phyloP scores from a whole-genome alignment of 2,329 filamentous ascomycete genomes.

The Colletotrichum eleusines region DNA sequence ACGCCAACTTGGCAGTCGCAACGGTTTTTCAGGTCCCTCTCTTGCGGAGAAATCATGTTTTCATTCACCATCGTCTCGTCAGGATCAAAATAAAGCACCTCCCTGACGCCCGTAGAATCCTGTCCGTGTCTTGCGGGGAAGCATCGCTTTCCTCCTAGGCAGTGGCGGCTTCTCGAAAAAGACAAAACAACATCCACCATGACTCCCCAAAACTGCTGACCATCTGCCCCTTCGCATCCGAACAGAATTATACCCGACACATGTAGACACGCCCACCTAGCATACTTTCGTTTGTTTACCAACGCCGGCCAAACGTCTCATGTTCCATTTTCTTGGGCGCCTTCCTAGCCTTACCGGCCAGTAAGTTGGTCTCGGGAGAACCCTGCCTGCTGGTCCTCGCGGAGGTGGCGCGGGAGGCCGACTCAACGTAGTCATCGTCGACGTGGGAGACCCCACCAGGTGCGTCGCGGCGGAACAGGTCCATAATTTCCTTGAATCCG shows the following conservation, averaged over 20 bases:
- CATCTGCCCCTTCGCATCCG: not conserved
- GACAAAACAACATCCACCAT: not conserved
- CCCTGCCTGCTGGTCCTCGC: constrained; percentile 27
- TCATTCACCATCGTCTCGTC: not conserved
- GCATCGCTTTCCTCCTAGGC: not conserved
- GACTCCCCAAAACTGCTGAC: not conserved
- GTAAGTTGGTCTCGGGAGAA: constrained; percentile 29
- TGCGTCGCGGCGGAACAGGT: constrained; percentile 71
- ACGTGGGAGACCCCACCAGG: not conserved
- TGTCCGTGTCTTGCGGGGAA: not conserved
- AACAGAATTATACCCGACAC: not conserved
- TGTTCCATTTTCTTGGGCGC: constrained; percentile 47
- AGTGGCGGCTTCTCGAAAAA: not conserved
- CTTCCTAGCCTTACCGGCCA: constrained; percentile 44
- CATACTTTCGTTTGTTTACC: not conserved
- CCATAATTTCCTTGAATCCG: constrained; percentile 92
- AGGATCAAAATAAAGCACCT: not conserved
- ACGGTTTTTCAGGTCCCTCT: not conserved
- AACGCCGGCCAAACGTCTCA: constrained; percentile 38
- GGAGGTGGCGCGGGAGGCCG: constrained; percentile 18
- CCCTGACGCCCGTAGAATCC: not conserved
- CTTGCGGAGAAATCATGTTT: not conserved
- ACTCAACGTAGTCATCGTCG: constrained; percentile 22
- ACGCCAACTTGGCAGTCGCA: not conserved
- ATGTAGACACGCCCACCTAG: not conserved